Base-by-base conservation (phyloP, 805 yeast genomes). In the Kuraishia piskuri region DNA sequence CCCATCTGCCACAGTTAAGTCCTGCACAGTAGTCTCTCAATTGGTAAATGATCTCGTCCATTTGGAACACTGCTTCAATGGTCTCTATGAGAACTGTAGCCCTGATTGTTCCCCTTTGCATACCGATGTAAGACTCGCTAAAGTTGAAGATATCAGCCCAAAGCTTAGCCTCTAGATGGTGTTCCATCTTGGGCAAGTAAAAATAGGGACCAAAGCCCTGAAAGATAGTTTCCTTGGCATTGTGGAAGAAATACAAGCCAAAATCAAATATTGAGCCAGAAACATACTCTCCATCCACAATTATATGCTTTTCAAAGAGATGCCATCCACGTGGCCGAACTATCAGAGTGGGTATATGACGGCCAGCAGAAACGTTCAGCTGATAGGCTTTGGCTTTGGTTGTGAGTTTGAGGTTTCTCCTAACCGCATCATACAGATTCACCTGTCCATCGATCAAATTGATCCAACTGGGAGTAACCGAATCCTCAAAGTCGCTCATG, bases 151-250 rank as follows among this genome's bases (percentile, higher is more conserved):
- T 76, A 66, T 83, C 88, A 68, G 84, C 84, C 90, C 90, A 84
- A 59, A 84, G 77, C 57, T 84, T 81, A 52, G 89, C 88, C 70
- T 84, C 90, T 59, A 82, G 74, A 65, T 84, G 88, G 61, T 86
- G 85, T 70, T 84, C 88, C 87, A 84, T 80, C 72, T 84, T 84
- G 56, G 90, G 89, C 58, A 84, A 73, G 70, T 84, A 84, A 65
- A 86, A 87, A 73, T 86, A 87, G 24, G 95, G 94, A 50, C 91
- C 92, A 57, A 79, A 77, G 36, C 92, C 92, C 59, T 77, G 77
- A 20, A 76, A 75, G 58, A 81, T 58, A 46, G 80, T 57, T 68
- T 83, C 87, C 58, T 70, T 69, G 53, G 88, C 89, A 62, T 82
- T 84, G 73, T 84, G 83, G 79, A 69, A 84, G 67, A 84, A 84